phyloP scores from a whole-genome alignment of 805 yeast species.

The Metahyphopichia silvanorum region DNA sequence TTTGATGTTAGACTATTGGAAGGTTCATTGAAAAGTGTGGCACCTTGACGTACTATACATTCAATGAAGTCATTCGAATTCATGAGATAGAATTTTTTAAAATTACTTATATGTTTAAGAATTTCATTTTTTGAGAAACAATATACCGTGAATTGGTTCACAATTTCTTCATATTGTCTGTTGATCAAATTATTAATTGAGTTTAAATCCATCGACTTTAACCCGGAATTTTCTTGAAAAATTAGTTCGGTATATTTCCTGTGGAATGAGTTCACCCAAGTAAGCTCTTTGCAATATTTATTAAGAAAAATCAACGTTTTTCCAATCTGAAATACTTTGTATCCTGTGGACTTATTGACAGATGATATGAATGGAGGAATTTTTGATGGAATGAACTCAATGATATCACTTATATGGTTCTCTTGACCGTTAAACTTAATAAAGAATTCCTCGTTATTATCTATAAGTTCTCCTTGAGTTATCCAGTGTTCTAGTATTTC shows the following conservation, averaged over 20 bases:
- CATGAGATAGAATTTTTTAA: slow-evolving; percentile 67
- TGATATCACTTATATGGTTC: slow-evolving; percentile 30
- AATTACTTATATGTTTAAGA: slow-evolving; percentile 52
- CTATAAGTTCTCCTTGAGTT: slow-evolving; percentile 57
- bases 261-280: slow-evolving; percentile 54
- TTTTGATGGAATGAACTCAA: slow-evolving; percentile 26
- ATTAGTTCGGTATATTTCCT: slow-evolving; percentile 27
- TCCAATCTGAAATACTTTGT: slow-evolving; percentile 64
- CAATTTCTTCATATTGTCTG: slow-evolving; percentile 50
- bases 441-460: slow-evolving; percentile 62
- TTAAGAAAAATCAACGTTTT: slow-evolving; percentile 64
- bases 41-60: slow-evolving; percentile 54
- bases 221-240: slow-evolving; percentile 28
- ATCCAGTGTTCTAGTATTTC: slow-evolving; percentile 66
- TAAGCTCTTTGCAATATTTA: slow-evolving; percentile 60
- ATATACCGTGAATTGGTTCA: slow-evolving; percentile 47
- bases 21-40: slow-evolving; percentile 52
- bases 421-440: slow-evolving; percentile 30
- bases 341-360: slow-evolving; percentile 28
- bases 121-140: slow-evolving; percentile 50
- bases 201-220: slow-evolving; percentile 31
- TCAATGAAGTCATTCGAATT: slow-evolving; percentile 83
- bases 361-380: slow-evolving; percentile 45
- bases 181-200: slow-evolving; percentile 30
- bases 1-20: slow-evolving; percentile 63